Percentiles rank a stretch among this genome's conserved stretches.
These are phyloP conservation scores for Phaeosphaeriaceae sp. DNA, from an alignment of 2,329 filamentous ascomycete species.

Conservation along the genomic window DNA sequence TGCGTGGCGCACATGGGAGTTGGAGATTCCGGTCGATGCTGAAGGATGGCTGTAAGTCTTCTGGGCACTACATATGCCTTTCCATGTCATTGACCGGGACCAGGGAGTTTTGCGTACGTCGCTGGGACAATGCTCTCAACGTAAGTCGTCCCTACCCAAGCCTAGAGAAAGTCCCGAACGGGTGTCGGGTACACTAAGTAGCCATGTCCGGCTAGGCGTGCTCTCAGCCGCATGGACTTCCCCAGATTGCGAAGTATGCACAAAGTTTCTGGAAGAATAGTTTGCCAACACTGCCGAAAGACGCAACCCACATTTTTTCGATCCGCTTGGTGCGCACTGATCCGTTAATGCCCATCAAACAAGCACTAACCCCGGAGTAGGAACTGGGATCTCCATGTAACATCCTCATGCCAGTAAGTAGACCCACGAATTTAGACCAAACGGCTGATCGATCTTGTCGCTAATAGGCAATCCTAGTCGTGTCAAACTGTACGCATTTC, in stretches of 20 bases:
- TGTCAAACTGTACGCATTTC: constrained; percentile 43
- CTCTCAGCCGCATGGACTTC: neutral
- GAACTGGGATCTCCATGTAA: constrained; percentile 73
- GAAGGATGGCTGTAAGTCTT: constrained; percentile 52
- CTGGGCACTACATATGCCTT: neutral
- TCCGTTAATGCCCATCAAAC: constrained; percentile 1
- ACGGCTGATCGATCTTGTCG: neutral
- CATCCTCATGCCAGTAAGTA: constrained; percentile 62
- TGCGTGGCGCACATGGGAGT: constrained; percentile 70
- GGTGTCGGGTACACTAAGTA: neutral
- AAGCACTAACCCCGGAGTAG: constrained; percentile 45
- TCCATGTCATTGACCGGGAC: constrained; percentile 1
- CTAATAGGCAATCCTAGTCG: constrained; percentile 41
- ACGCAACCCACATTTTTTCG: constrained; percentile 54
- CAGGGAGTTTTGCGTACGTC: constrained; percentile 51
- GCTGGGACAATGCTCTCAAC: constrained; percentile 56
- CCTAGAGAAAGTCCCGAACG: constrained; percentile 7
- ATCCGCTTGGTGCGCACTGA: constrained; percentile 48
- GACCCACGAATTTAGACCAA: neutral
- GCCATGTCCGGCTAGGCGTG: neutral
- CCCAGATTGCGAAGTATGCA: constrained; percentile 1
- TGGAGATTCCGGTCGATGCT: constrained; percentile 64
- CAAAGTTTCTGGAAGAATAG: constrained; percentile 7
- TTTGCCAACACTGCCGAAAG: constrained; percentile 22
- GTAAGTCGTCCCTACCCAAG: constrained; percentile 29